These are phyloP conservation scores for Trichoderma atroviride DNA, from an alignment of 2,329 filamentous ascomycete genomes.

Conservation along the genomic window DNA sequence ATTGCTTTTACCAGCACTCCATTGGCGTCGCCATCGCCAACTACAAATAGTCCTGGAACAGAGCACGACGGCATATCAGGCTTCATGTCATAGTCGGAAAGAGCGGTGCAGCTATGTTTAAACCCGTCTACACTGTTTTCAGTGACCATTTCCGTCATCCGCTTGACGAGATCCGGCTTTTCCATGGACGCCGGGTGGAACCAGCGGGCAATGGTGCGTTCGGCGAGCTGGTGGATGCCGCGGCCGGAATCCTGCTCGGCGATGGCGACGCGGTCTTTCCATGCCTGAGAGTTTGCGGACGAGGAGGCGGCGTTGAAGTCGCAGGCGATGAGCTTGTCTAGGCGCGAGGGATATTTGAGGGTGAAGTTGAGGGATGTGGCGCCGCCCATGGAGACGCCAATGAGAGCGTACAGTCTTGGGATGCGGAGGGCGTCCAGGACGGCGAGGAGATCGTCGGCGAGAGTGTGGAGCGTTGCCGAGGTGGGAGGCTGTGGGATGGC, in stretches of 20 bases:
- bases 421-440: slow-evolving; percentile 73
- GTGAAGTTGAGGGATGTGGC: slow-evolving; percentile 75
- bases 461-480: slow-evolving; percentile 62
- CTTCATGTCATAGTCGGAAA: slow-evolving; percentile 72
- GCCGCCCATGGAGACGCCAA: slow-evolving; percentile 82
- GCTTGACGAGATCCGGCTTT: slow-evolving; percentile 51
- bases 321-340: slow-evolving; percentile 68
- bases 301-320: slow-evolving; percentile 78
- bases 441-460: slow-evolving; percentile 67
- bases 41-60: slow-evolving; percentile 69
- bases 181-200: slow-evolving; percentile 63
- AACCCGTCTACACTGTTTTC: slow-evolving; percentile 72
- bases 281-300: slow-evolving; percentile 73
- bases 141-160: slow-evolving; percentile 69
- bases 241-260: slow-evolving; percentile 60
- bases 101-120: slow-evolving; percentile 65
- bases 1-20: slow-evolving; percentile 76
- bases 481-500: slow-evolving; percentile 49
- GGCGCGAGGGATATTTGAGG: slow-evolving; percentile 62
- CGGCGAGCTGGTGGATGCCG: slow-evolving; percentile 69
- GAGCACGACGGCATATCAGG: slow-evolving; percentile 55
- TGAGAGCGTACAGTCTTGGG: slow-evolving; percentile 63
- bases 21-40: slow-evolving; percentile 71
- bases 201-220: slow-evolving; percentile 74
- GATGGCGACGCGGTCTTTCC: slow-evolving; percentile 74